A percentile compares a stretch with the other conserved stretches of the same genome.
phyloP scores from a whole-genome alignment of 2,329 filamentous ascomycete genomes.

The Dothidotthia symphoricarpi region DNA sequence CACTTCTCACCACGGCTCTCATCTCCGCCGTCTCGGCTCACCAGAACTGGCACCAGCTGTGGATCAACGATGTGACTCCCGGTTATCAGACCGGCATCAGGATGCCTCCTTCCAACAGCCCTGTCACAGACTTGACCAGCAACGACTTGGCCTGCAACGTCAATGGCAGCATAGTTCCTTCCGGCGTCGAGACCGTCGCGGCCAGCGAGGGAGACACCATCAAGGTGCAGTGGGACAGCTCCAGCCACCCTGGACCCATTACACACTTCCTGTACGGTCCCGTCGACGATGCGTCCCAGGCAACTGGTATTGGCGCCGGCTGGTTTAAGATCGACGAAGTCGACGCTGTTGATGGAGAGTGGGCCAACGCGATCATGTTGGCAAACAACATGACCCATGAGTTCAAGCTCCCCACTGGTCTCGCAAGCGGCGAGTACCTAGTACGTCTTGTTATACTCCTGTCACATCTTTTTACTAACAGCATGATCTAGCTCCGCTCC shows the following conservation, averaged over 20 bases:
- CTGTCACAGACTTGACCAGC: slow-evolving; percentile 33
- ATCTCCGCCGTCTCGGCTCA: slow-evolving; percentile 32
- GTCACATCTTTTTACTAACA: not conserved
- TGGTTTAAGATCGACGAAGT: slow-evolving; percentile 43
- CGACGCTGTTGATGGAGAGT: slow-evolving; percentile 28
- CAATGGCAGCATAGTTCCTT: slow-evolving; percentile 27
- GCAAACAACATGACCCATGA: slow-evolving; percentile 39
- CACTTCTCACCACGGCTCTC: slow-evolving; percentile 25
- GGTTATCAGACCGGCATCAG: slow-evolving; percentile 36
- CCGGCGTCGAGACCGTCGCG: slow-evolving; percentile 27
- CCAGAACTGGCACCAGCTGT: slow-evolving; percentile 35
- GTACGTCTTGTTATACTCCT: slow-evolving; percentile 5
- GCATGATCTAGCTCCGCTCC: slow-evolving; percentile 34
- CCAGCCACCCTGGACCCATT: slow-evolving; percentile 36
- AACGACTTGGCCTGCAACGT: slow-evolving; percentile 39
- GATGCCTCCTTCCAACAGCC: slow-evolving; percentile 37
- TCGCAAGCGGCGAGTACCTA: slow-evolving; percentile 42
- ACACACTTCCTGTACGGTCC: slow-evolving; percentile 38
- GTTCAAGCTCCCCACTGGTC: slow-evolving; percentile 42
- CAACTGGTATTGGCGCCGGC: slow-evolving; percentile 30
- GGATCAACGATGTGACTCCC: slow-evolving; percentile 31
- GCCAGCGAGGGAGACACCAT: slow-evolving; percentile 33
- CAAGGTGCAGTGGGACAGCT: slow-evolving; percentile 37
- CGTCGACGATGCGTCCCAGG: slow-evolving; percentile 56
- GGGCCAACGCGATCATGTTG: slow-evolving; percentile 40